Conservation (phyloP, 345 rosid species). For the Kernera saxatilis region DNA sequence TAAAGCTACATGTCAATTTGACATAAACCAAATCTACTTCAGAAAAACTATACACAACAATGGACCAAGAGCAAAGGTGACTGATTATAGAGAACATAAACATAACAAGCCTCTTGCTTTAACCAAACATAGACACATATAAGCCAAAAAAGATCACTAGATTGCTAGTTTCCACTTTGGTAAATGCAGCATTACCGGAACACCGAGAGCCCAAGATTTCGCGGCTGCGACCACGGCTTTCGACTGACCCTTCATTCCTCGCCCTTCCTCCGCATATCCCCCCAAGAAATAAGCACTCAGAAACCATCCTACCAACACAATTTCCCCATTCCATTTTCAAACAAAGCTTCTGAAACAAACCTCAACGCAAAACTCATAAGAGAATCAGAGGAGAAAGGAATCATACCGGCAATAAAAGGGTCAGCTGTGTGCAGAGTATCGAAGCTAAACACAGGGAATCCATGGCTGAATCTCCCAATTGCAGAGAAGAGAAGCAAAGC, state of each 20-base stretch:
- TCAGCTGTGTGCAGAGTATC: slow-evolving; percentile 91
- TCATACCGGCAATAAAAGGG: slow-evolving; percentile 80
- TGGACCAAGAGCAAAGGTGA: neutral
- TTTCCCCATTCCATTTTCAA: neutral
- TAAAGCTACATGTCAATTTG: neutral
- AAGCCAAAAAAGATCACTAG: neutral
- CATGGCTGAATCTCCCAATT: slow-evolving; percentile 87
- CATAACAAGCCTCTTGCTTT: no score
- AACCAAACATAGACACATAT: neutral
- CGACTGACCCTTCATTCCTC: slow-evolving; percentile 72
- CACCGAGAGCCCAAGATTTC: slow-evolving; percentile 79
- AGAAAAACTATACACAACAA: no score
- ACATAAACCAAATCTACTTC: neutral
- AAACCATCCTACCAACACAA: slow-evolving; percentile 66
- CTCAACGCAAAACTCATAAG: neutral
- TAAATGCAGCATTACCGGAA: slow-evolving; percentile 54
- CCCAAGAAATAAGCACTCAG: slow-evolving; percentile 92
- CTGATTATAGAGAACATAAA: neutral
- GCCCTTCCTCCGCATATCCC: slow-evolving; percentile 75
- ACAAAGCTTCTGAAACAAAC: neutral
- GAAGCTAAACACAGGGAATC: slow-evolving; percentile 52
- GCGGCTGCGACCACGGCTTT: slow-evolving; percentile 66
- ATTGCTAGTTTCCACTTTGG: neutral
- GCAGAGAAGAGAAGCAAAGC: slow-evolving; percentile 79
- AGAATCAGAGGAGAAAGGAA: neutral